Evolutionary conservation across 768 basidiomycete genomes (phyloP).

Genomic region (Mycena polygramma): DNA sequence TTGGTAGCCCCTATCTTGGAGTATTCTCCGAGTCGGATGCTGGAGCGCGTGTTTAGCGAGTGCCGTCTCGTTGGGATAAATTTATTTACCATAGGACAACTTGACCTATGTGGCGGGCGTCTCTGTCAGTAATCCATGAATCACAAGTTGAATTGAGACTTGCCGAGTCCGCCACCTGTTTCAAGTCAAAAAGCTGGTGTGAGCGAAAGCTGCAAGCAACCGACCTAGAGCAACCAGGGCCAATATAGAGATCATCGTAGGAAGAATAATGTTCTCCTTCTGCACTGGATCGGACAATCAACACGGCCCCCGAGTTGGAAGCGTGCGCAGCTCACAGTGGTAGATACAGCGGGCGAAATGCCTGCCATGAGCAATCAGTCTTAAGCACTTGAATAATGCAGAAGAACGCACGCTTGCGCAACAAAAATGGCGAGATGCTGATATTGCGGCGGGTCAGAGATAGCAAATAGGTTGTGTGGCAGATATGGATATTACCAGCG

Average conservation of each 20-base stretch:
- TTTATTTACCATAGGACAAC: neutral
- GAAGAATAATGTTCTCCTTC: constrained; percentile 13
- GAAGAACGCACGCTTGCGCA: constrained; percentile 12
- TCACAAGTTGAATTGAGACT: neutral
- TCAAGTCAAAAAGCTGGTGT: neutral
- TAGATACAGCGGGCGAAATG: constrained; percentile 25
- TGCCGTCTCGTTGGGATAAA: neutral
- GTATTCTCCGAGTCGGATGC: constrained; percentile 13
- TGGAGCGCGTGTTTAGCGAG: neutral
- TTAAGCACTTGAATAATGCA: neutral
- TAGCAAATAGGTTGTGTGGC: neutral
- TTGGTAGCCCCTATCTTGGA: constrained; percentile 8
- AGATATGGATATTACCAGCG: neutral
- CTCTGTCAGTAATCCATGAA: neutral
- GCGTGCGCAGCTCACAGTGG: constrained; percentile 9
- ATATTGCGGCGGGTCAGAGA: no score
- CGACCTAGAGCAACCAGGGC: neutral
- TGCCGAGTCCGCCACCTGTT: neutral
- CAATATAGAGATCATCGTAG: neutral
- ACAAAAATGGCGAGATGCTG: constrained; percentile 22
- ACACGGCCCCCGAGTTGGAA: neutral
- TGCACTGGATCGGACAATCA: neutral
- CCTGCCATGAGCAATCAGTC: neutral
- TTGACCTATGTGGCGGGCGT: neutral
- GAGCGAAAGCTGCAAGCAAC: neutral